These are phyloP conservation scores for carrot (Daucus carota) DNA, from an alignment of 129 eudicot genomes.

Conservation along the genomic window DNA sequence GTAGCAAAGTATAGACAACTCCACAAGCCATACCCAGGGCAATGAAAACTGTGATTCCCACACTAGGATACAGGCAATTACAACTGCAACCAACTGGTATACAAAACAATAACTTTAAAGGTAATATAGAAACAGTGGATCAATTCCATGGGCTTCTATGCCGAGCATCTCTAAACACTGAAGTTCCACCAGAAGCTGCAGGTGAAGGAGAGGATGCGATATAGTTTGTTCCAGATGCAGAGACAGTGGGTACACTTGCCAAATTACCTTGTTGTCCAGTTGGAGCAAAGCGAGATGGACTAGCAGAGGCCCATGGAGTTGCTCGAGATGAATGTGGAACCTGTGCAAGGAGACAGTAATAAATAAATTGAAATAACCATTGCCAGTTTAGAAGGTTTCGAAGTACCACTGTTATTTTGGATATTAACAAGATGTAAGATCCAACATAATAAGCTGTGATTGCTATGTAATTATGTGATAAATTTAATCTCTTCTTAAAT, in stretches of 20 bases:
- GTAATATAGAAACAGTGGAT: neutral
- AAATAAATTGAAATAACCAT: neutral
- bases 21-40: neutral
- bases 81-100: neutral
- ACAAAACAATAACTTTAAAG: neutral
- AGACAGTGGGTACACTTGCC: slow-evolving; percentile 37
- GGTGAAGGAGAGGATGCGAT: slow-evolving; percentile 91
- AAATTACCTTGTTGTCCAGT: slow-evolving; percentile 52
- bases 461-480: neutral
- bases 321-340: slow-evolving; percentile 56
- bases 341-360: slow-evolving; percentile 30
- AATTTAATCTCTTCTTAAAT: neutral
- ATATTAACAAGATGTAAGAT: no score
- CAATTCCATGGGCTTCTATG: slow-evolving; percentile 83
- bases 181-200: slow-evolving; percentile 81
- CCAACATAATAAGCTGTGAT: no score
- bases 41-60: neutral
- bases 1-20: neutral
- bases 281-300: slow-evolving; percentile 87
- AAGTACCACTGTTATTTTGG: no score
- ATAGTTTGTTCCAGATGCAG: slow-evolving; percentile 75
- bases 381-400: neutral
- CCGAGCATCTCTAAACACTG: slow-evolving; percentile 58
- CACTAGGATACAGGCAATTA: neutral
- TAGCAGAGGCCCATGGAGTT: slow-evolving; percentile 34